phyloP scores from a whole-genome alignment of 176 grass and related monocot genomes.

The Oryza brachyantha region DNA sequence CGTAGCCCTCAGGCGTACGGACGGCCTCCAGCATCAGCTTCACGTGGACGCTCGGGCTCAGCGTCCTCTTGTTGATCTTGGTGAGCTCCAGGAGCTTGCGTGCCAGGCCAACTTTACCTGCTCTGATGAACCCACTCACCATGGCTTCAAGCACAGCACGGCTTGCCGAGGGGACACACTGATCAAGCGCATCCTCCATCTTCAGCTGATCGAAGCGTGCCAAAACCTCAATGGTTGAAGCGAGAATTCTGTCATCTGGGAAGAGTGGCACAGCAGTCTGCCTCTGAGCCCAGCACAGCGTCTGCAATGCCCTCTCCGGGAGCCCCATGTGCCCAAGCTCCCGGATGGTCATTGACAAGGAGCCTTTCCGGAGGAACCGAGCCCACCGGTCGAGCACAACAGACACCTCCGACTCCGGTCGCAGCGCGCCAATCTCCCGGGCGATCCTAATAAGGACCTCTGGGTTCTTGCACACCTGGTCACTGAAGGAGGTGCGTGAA shows the following conservation, averaged over 20 bases:
- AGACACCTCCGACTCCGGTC: constrained; percentile 36
- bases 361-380: constrained; percentile 73
- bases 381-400: constrained; percentile 58
- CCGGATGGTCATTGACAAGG: constrained; percentile 75
- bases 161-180: constrained; percentile 58
- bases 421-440: constrained; percentile 52
- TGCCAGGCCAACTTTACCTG: constrained; percentile 45
- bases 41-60: constrained; percentile 44
- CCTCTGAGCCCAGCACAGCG: constrained; percentile 68
- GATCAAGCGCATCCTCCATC: constrained; percentile 42
- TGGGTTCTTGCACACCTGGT: constrained; percentile 66
- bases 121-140: constrained; percentile 60
- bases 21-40: constrained; percentile 68
- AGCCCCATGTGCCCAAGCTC: constrained; percentile 86
- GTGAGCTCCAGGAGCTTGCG: constrained; percentile 64
- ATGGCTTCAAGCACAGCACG: constrained; percentile 73
- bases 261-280: constrained; percentile 43
- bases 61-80: constrained; percentile 50
- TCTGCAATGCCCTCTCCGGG: constrained; percentile 62
- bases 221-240: constrained; percentile 64
- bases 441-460: constrained; percentile 62
- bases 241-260: constrained; percentile 62
- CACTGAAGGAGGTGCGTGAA: constrained; percentile 42
- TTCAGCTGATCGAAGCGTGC: constrained; percentile 50
- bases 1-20: constrained; percentile 62